Percentiles rank a stretch among this genome's conserved stretches.
These are phyloP conservation scores for Nakazawaea wickerhamii DNA, from an alignment of 805 yeast species.

Conservation along the genomic window DNA sequence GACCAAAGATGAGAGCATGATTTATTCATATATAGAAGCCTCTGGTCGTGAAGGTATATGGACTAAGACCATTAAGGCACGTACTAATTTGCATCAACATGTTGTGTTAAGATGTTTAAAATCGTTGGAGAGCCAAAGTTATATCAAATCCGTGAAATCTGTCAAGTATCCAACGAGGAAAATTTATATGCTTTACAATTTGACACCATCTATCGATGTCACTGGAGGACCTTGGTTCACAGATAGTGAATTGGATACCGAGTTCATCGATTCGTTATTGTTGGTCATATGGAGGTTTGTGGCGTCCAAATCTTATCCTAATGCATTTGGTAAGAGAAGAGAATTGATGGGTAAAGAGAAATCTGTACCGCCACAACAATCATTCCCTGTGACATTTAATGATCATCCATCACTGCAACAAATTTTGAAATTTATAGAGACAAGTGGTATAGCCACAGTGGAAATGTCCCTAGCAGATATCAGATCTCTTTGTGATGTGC, in stretches of 20 bases:
- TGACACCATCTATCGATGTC: slow-evolving; percentile 92
- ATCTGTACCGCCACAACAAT: slow-evolving; percentile 31
- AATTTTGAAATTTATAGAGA: slow-evolving; percentile 67
- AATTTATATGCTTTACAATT: slow-evolving; percentile 88
- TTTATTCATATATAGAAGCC: slow-evolving; percentile 87
- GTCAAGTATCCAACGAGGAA: slow-evolving; percentile 91
- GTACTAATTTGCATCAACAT: slow-evolving; percentile 86
- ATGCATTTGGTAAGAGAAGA: slow-evolving; percentile 47
- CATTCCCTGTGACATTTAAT: slow-evolving; percentile 53
- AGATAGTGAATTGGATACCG: slow-evolving; percentile 90
- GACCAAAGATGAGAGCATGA: slow-evolving; percentile 85
- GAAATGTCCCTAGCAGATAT: slow-evolving; percentile 73
- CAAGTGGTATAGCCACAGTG: slow-evolving; percentile 72
- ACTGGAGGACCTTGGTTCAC: slow-evolving; percentile 99
- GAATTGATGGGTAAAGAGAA: slow-evolving; percentile 22
- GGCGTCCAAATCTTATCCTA: slow-evolving; percentile 71
- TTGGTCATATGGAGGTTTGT: slow-evolving; percentile 86
- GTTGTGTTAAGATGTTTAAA: slow-evolving; percentile 83
- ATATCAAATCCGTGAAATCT: slow-evolving; percentile 83
- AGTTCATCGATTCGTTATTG: slow-evolving; percentile 79
- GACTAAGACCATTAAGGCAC: slow-evolving; percentile 87
- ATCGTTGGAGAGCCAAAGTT: slow-evolving; percentile 70
- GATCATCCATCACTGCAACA: slow-evolving; percentile 68
- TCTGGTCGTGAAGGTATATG: slow-evolving; percentile 94
- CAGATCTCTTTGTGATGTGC: slow-evolving; percentile 78